Evolutionary conservation across 805 yeast genomes (phyloP), one percentile per base, ranked within the genome.

Genomic region (Cyberlindnera americana): DNA sequence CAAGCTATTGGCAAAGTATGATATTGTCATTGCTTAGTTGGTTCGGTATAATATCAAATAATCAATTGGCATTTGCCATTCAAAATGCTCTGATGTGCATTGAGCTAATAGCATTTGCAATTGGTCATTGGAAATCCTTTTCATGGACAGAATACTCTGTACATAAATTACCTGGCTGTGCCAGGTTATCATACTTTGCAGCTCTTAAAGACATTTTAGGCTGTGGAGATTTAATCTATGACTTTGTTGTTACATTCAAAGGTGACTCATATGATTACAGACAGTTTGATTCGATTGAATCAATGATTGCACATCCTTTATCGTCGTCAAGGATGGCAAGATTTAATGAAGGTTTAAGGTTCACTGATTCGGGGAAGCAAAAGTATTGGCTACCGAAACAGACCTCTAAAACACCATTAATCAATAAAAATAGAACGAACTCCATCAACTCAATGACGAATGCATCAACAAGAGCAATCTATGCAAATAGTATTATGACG

Each of bases 1-100:
- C 96, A 18, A 85, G 96, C n/a, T 93, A 89, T 59, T 93, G 99
- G 99, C 99, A 93, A 59, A 88, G 59, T 29, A 64, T 83, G 8
- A 48, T 80, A 2, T 64, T 85, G 32, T 77, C 78, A 5, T 54
- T 77, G 1, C 53, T 83, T 31, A 66, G 73, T 62, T 66, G 71
- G 55, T 49, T 72, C 52, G 73, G 80, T 38, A 35, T 68, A 30
- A 49, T 77, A 45, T 51, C 65, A 37, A 54, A 60, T 13, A 41
- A 50, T 32, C 50, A 61, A 11, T 49, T 65, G 13, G 83, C 88
- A 2, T 70, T 71, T 30, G 69, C 77, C 4, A 81, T 87, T 32
- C 95, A 87, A 55, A 88, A 87, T 63, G 79, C 85, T 0, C 58
- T 89, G 28, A 64, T 93, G 44, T 87, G 96, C 55, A 64, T 85